Evolutionary conservation across 228 moss, liverwort and hornwort species (phyloP).

Genomic region (Sphagnum magellanicum): DNA sequence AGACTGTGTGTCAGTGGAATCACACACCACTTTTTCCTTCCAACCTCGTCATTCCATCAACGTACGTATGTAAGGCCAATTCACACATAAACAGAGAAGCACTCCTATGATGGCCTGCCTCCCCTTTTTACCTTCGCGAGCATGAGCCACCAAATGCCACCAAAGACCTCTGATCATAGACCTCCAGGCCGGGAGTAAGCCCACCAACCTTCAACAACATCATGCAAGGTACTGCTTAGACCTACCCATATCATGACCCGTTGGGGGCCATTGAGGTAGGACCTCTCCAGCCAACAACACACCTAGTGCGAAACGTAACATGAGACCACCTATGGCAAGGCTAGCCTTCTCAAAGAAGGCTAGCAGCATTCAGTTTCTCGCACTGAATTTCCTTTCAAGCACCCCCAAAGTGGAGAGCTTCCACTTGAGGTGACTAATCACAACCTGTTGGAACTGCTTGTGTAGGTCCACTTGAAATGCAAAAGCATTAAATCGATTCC

Average conservation of each 20-base stretch:
- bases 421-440: no score
- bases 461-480: no score
- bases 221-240: conserved; percentile 99
- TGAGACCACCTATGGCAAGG: no score
- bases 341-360: no score
- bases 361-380: no score
- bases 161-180: conserved; percentile 98
- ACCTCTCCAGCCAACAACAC: conserved; percentile 13
- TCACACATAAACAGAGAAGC: conserved; percentile 94
- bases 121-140: conserved; percentile 99
- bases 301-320: no score
- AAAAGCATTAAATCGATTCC: no score
- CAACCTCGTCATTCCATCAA: conserved; percentile 98
- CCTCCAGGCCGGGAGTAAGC: conserved; percentile 99
- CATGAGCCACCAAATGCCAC: conserved; percentile 99
- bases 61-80: conserved; percentile 71
- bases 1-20: conserved; percentile 86
- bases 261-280: conserved; percentile 64
- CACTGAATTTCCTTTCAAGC: no score
- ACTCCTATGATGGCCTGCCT: conserved; percentile 99
- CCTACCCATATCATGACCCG: conserved; percentile 69
- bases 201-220: conserved; percentile 99
- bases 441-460: no score
- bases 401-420: no score
- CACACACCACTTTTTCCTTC: conserved; percentile 99